phyloP scores from a whole-genome alignment of 2,329 filamentous ascomycete genomes.

The Magnaporthales sp. region DNA sequence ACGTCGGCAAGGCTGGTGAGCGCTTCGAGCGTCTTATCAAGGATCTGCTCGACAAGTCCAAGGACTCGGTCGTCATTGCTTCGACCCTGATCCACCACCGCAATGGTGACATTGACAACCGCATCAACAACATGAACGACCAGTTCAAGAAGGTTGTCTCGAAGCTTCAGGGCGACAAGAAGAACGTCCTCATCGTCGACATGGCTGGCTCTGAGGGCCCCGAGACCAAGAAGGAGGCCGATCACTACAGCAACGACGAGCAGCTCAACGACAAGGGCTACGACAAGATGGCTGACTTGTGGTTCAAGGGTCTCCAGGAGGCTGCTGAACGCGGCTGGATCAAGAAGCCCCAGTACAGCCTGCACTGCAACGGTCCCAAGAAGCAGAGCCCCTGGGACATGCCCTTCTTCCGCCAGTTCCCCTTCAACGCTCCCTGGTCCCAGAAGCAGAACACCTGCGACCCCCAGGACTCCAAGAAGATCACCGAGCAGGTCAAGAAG shows the following conservation, averaged over 20 bases:
- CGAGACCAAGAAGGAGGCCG: slow-evolving; percentile 8
- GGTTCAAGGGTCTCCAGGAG: slow-evolving; percentile 9
- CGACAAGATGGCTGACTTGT: slow-evolving; percentile 10
- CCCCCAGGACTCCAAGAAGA: neutral
- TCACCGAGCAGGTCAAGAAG: slow-evolving; percentile 2
- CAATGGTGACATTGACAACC: slow-evolving; percentile 9
- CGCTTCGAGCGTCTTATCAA: slow-evolving; percentile 13
- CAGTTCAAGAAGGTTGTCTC: slow-evolving; percentile 8
- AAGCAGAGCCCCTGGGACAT: neutral
- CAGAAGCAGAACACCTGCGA: neutral
- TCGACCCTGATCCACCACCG: slow-evolving; percentile 15
- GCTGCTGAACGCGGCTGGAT: slow-evolving; percentile 8
- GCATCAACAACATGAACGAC: slow-evolving; percentile 10
- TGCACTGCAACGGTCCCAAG: neutral
- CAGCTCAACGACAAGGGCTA: slow-evolving; percentile 10
- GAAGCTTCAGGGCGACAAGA: slow-evolving; percentile 7
- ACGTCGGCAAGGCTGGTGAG: slow-evolving; percentile 12
- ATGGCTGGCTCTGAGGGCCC: slow-evolving; percentile 9
- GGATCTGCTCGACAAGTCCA: slow-evolving; percentile 12
- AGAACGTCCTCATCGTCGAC: slow-evolving; percentile 12
- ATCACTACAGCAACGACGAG: slow-evolving; percentile 7
- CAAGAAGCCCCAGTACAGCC: slow-evolving; percentile 3
- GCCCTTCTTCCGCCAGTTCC: neutral
- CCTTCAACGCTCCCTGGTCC: neutral
- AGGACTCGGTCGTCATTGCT: slow-evolving; percentile 13